A percentile compares a stretch with the other conserved stretches of the same genome.
Conservation (phyloP, 2,329 filamentous ascomycete genomes). For the Phyllosticta paracitricarpa region DNA sequence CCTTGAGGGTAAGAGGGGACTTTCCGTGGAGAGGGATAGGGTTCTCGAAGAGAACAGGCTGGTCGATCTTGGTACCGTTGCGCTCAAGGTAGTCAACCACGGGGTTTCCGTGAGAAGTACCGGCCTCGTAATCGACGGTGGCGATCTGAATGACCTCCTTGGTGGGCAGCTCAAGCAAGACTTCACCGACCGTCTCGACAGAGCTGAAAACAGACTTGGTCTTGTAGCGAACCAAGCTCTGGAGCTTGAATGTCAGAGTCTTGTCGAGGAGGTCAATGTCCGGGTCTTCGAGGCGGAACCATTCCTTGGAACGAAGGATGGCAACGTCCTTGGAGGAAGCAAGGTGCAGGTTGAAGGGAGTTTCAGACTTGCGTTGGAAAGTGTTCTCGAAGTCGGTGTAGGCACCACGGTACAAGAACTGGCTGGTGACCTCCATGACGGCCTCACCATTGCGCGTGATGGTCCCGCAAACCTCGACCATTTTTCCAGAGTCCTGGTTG, state of each 20-base stretch:
- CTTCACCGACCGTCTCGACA: conserved; percentile 85
- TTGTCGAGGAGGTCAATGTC: conserved; percentile 84
- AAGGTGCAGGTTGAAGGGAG: conserved; percentile 85
- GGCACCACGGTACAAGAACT: conserved; percentile 89
- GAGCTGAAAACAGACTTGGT: conserved; percentile 85
- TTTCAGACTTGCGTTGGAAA: conserved; percentile 95
- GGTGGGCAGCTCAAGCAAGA: conserved; percentile 85
- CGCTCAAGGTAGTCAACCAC: conserved; percentile 93
- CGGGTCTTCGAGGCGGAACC: conserved; percentile 81
- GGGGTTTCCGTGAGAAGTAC: conserved; percentile 86
- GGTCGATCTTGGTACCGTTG: conserved; percentile 84
- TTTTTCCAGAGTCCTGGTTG: conserved; percentile 97
- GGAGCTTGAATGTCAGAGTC: conserved; percentile 90
- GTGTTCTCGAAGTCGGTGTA: conserved; percentile 97
- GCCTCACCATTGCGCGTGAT: conserved; percentile 73
- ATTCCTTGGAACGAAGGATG: conserved; percentile 90
- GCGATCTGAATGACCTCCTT: conserved; percentile 97
- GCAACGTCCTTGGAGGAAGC: conserved; percentile 84
- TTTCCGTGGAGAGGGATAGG: conserved; percentile 91
- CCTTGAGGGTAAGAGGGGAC: conserved; percentile 76
- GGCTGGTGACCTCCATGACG: conserved; percentile 97
- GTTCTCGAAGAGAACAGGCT: conserved; percentile 95
- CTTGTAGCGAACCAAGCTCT: conserved; percentile 88
- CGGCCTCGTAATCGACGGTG: conserved; percentile 92
- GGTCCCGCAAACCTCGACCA: conserved; percentile 99